These are phyloP conservation scores for Coemansia sp. DNA, from an alignment of 192 early-diverging fungal species.

Conservation along the genomic window DNA sequence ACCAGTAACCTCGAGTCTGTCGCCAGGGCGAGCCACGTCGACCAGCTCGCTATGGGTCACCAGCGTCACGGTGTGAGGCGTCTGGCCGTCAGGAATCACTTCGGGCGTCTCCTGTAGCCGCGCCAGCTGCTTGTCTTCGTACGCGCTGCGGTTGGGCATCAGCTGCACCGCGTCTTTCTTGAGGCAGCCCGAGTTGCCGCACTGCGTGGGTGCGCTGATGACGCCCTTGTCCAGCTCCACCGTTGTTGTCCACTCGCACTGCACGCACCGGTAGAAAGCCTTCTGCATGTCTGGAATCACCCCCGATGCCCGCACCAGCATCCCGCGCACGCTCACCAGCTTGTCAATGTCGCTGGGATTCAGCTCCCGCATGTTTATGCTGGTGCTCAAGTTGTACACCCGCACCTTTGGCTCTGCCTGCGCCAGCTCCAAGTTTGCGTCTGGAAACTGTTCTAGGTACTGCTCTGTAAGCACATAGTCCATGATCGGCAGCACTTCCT, in stretches of 20 bases:
- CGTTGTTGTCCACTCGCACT: constrained; percentile 64
- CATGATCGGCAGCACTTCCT: constrained; percentile 66
- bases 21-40: constrained; percentile 57
- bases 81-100: constrained; percentile 57
- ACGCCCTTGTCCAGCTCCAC: constrained; percentile 58
- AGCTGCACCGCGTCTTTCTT: constrained; percentile 59
- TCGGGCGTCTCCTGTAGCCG: constrained; percentile 60
- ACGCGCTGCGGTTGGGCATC: constrained; percentile 55
- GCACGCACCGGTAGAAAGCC: constrained; percentile 91
- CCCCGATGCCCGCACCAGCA: constrained; percentile 87
- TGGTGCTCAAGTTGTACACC: constrained; percentile 76
- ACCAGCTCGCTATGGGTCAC: constrained; percentile 59
- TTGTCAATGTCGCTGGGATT: constrained; percentile 98
- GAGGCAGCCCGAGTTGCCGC: constrained; percentile 66
- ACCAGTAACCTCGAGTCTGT: constrained; percentile 42
- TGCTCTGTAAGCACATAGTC: constrained; percentile 59
- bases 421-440: constrained; percentile 58
- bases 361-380: constrained; percentile 90
- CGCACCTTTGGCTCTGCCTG: constrained; percentile 67
- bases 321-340: constrained; percentile 89
- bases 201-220: constrained; percentile 51
- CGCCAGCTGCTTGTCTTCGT: constrained; percentile 85
- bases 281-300: constrained; percentile 93
- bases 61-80: constrained; percentile 55
- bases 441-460: constrained; percentile 69